These are phyloP conservation scores for Talaromyces ruber DNA, from an alignment of 495 filamentous ascomycete genomes.

Conservation along the genomic window DNA sequence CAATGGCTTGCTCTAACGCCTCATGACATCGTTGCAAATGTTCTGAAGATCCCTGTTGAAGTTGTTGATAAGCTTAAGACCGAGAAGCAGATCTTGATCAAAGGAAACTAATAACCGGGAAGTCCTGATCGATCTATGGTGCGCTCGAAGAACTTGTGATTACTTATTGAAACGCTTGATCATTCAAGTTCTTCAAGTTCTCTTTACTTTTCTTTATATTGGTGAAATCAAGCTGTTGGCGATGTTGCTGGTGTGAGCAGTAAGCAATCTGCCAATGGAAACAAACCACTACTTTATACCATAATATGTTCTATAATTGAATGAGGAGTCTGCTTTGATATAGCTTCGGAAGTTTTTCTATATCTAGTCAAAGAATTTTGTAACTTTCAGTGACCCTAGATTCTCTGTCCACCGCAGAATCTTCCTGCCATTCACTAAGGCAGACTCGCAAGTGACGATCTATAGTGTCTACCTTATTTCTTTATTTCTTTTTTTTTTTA, in stretches of 20 bases:
- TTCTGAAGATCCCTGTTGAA: slow-evolving; percentile 47
- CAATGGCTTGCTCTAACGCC: slow-evolving; percentile 61
- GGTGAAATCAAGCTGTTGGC: background rate
- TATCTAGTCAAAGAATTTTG: background rate
- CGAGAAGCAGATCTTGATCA: slow-evolving; percentile 50
- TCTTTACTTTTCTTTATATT: background rate
- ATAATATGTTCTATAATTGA: background rate
- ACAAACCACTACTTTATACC: background rate
- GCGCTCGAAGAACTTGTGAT: background rate
- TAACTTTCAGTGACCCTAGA: background rate
- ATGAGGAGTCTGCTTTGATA: background rate
- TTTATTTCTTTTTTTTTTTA: too few relatives aligned
- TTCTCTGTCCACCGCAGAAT: background rate
- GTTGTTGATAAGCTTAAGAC: slow-evolving; percentile 51
- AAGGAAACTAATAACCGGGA: slow-evolving; percentile 9
- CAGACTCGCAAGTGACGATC: too few relatives aligned
- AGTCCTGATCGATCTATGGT: background rate
- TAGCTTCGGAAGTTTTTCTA: background rate
- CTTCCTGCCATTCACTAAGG: background rate
- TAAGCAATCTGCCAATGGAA: background rate
- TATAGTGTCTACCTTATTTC: too few relatives aligned
- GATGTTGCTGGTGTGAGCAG: background rate
- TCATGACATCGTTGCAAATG: slow-evolving; percentile 47
- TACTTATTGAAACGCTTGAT: background rate
- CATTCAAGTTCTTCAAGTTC: background rate